Evolutionary conservation across 768 basidiomycete genomes (phyloP).

Genomic region (Mycena olivaceomarginata): DNA sequence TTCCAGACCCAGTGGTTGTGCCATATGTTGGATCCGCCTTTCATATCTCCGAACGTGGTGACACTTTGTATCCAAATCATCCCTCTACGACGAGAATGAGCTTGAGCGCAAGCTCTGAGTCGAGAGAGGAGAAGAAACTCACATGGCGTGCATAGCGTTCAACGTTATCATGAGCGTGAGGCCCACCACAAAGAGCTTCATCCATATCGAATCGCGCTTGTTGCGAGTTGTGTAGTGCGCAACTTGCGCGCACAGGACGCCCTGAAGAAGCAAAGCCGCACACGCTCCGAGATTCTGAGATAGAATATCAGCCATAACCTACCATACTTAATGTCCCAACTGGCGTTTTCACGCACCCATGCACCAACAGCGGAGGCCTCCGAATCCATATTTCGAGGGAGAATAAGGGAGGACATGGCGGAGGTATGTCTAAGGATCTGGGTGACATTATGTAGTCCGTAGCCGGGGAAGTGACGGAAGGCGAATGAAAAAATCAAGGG

Average conservation of each 20-base stretch:
- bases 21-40: neutral
- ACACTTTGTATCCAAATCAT: constrained; percentile 5
- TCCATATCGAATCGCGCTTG: neutral
- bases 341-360: neutral
- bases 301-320: neutral
- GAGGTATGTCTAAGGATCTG: too few relatives aligned
- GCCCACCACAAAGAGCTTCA: neutral
- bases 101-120: neutral
- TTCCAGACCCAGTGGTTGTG: neutral
- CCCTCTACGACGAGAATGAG: neutral
- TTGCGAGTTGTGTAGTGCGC: neutral
- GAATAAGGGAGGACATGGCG: too few relatives aligned
- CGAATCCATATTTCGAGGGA: too few relatives aligned
- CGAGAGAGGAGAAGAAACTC: neutral
- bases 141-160: neutral
- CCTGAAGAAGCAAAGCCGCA: neutral
- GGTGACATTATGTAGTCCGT: too few relatives aligned
- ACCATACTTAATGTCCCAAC: neutral
- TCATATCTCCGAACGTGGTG: neutral
- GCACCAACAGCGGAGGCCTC: neutral
- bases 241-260: neutral
- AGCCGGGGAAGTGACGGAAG: too few relatives aligned
- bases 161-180: neutral
- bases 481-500: too few relatives aligned
- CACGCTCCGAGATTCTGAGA: neutral